Conservation (phyloP, 495 filamentous ascomycete genomes). For the Tuber melanosporum region DNA sequence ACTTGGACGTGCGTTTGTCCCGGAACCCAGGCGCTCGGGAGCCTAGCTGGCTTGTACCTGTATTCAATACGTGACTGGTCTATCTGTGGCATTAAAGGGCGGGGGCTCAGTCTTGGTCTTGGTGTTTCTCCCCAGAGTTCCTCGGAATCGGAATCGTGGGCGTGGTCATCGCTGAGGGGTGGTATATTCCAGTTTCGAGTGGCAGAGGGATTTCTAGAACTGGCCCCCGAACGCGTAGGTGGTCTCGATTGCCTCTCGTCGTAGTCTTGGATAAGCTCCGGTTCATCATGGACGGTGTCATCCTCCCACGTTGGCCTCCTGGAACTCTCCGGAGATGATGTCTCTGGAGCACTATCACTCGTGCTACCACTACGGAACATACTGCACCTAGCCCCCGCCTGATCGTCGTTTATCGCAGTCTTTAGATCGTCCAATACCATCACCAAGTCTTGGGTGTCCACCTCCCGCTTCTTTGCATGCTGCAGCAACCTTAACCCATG, state of each 20-base stretch:
- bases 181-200: not conserved
- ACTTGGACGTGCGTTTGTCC: constrained; percentile 21
- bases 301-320: constrained; percentile 24
- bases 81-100: constrained; percentile 8
- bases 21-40: constrained; percentile 22
- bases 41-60: constrained; percentile 29
- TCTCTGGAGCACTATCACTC: constrained; percentile 29
- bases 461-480: constrained; percentile 27
- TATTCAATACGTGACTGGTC: constrained; percentile 27
- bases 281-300: not conserved
- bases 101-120: constrained; percentile 10
- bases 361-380: constrained; percentile 29
- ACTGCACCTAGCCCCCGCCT: constrained; percentile 18
- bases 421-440: constrained; percentile 21
- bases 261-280: not conserved
- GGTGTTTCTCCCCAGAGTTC: constrained; percentile 3
- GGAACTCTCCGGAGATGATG: constrained; percentile 30
- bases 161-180: constrained; percentile 10
- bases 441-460: constrained; percentile 16
- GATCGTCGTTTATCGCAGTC: constrained; percentile 26
- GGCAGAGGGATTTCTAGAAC: not conserved
- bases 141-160: constrained; percentile 30
- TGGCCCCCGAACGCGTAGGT: not conserved
- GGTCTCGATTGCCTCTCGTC: not conserved
- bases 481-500: constrained; percentile 48